These are phyloP conservation scores for Chaetomium fimeti DNA, from an alignment of 495 filamentous ascomycete genomes.

Conservation along the genomic window DNA sequence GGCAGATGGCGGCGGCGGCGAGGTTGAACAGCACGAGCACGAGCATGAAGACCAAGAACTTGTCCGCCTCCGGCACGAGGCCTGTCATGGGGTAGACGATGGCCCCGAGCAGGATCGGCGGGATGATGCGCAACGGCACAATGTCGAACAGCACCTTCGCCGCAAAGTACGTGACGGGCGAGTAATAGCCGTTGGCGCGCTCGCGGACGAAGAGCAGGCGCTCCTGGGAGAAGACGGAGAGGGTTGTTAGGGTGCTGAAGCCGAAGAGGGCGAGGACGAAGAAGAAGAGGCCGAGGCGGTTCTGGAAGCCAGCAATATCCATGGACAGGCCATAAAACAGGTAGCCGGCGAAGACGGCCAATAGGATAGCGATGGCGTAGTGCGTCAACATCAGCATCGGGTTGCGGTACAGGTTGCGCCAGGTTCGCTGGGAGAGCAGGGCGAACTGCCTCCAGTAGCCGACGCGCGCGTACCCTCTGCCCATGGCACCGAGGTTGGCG, in stretches of 20 bases:
- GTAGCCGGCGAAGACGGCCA: slow-evolving; percentile 90
- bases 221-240: slow-evolving; percentile 93
- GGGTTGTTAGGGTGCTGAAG: slow-evolving; percentile 89
- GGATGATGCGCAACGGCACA: slow-evolving; percentile 87
- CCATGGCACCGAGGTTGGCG: slow-evolving; percentile 52
- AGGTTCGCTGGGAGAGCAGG: slow-evolving; percentile 87
- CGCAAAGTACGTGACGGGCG: slow-evolving; percentile 93
- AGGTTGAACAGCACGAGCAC: slow-evolving; percentile 95
- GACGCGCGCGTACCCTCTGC: slow-evolving; percentile 77
- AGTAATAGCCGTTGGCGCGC: slow-evolving; percentile 95
- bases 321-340: slow-evolving; percentile 95
- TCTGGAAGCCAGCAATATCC: slow-evolving; percentile 97
- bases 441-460: slow-evolving; percentile 76
- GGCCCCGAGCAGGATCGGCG: slow-evolving; percentile 92
- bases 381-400: slow-evolving; percentile 98
- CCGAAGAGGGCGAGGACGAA: slow-evolving; percentile 95
- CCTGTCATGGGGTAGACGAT: slow-evolving; percentile 98
- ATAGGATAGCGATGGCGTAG: slow-evolving; percentile 95
- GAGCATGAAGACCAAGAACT: slow-evolving; percentile 89
- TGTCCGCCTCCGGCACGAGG: slow-evolving; percentile 74
- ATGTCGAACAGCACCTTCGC: slow-evolving; percentile 96
- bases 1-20: slow-evolving; percentile 84
- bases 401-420: slow-evolving; percentile 97
- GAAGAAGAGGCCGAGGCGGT: slow-evolving; percentile 97
- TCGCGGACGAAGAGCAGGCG: slow-evolving; percentile 90